Percentiles rank a stretch among this genome's conserved stretches.
These are phyloP conservation scores for Zymoseptoria ardabiliae DNA, from an alignment of 2,329 filamentous ascomycete genomes.

Conservation along the genomic window DNA sequence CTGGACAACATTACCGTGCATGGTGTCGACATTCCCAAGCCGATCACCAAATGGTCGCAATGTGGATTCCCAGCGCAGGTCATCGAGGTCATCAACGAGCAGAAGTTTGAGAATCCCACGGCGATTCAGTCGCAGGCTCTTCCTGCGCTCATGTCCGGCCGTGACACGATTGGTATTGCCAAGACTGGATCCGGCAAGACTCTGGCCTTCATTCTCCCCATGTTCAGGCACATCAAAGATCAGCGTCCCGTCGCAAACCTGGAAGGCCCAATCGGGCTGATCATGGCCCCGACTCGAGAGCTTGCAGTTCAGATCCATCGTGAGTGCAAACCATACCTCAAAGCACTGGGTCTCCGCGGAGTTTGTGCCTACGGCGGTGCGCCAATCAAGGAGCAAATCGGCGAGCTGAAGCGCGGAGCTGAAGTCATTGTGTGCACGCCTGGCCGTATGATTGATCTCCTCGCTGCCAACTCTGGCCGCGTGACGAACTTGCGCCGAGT, in stretches of 20 bases:
- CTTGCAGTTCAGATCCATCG: slow-evolving; percentile 87
- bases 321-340: slow-evolving; percentile 91
- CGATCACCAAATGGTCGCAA: slow-evolving; percentile 93
- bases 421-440: slow-evolving; percentile 95
- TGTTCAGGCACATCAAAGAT: slow-evolving; percentile 97
- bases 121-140: slow-evolving; percentile 93
- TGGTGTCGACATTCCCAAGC: slow-evolving; percentile 81
- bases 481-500: slow-evolving; percentile 86
- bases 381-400: slow-evolving; percentile 95
- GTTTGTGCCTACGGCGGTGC: slow-evolving; percentile 93
- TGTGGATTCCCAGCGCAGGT: slow-evolving; percentile 84
- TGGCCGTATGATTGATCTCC: slow-evolving; percentile 88
- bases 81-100: slow-evolving; percentile 70
- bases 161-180: slow-evolving; percentile 91
- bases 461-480: slow-evolving; percentile 87
- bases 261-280: slow-evolving; percentile 80
- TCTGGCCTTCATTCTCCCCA: slow-evolving; percentile 86
- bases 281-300: slow-evolving; percentile 92
- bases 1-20: slow-evolving; percentile 93
- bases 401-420: slow-evolving; percentile 87
- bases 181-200: slow-evolving; percentile 98
- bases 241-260: slow-evolving; percentile 72
- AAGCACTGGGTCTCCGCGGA: slow-evolving; percentile 72
- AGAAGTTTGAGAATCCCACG: slow-evolving; percentile 83
- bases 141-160: slow-evolving; percentile 89